phyloP scores from a whole-genome alignment of 306 rosid genomes.

The Prunus fruticosa region DNA sequence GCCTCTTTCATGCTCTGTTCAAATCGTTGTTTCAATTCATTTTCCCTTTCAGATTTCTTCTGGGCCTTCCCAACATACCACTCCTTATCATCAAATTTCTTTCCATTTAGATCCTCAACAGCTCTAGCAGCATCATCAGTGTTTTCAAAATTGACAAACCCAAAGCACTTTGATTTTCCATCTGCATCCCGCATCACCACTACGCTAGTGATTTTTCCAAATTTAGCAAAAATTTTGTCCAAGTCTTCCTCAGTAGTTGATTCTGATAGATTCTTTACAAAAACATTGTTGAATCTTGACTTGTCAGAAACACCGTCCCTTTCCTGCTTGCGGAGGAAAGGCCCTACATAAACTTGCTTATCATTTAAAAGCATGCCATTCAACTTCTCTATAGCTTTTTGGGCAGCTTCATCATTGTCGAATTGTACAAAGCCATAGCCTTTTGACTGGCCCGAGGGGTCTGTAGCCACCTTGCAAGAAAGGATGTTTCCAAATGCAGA shows the following conservation, averaged over 20 bases:
- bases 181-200: conserved; percentile 93
- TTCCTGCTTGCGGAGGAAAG: conserved; percentile 98
- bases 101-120: conserved; percentile 82
- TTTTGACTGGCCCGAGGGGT: conserved; percentile 81
- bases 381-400: conserved; percentile 79
- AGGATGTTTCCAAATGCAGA: conserved; percentile 86
- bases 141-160: conserved; percentile 90
- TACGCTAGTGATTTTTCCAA: conserved; percentile 77
- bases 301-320: conserved; percentile 59
- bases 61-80: conserved; percentile 96
- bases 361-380: conserved; percentile 97
- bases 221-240: conserved; percentile 63
- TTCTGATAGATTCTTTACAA: conserved; percentile 82
- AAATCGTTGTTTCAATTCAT: conserved; percentile 65
- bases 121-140: conserved; percentile 79
- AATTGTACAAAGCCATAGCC: conserved; percentile 99
- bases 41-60: conserved; percentile 91
- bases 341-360: conserved; percentile 95
- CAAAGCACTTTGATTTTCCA: conserved; percentile 95
- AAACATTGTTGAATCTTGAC: conserved; percentile 75
- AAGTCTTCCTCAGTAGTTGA: conserved; percentile 82
- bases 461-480: conserved; percentile 95
- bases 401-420: conserved; percentile 87
- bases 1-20: conserved; percentile 92
- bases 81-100: conserved; percentile 70